phyloP scores from a whole-genome alignment of 345 rosid genomes.

The Erucastrum elatum region DNA sequence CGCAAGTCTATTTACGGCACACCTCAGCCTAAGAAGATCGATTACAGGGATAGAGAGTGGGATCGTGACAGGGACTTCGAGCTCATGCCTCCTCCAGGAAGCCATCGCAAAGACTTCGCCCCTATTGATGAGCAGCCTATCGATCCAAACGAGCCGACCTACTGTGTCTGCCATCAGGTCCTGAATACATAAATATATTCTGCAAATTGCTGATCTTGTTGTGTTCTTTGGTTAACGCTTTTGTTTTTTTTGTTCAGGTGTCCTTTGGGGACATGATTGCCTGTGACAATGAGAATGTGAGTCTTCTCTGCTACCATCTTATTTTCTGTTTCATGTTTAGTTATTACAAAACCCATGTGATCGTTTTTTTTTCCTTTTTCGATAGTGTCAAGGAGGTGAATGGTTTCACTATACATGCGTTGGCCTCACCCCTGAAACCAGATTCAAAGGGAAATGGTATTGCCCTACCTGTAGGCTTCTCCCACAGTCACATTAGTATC shows the following conservation, averaged over 20 bases:
- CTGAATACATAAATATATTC: background rate
- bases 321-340: background rate
- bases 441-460: conserved; percentile 98
- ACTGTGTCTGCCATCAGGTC: conserved; percentile 99
- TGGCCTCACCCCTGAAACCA: conserved; percentile 92
- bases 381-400: conserved; percentile 98
- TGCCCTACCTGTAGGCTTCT: conserved; percentile 87
- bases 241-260: conserved; percentile 50
- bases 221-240: conserved; percentile 10
- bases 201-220: background rate
- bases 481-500: conserved; percentile 49
- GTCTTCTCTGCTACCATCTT: conserved; percentile 28
- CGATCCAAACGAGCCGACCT: conserved; percentile 98
- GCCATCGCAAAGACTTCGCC: conserved; percentile 70
- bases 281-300: conserved; percentile 95
- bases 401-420: conserved; percentile 99
- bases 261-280: conserved; percentile 99
- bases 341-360: background rate
- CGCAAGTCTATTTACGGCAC: conserved; percentile 64
- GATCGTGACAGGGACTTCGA: conserved; percentile 92
- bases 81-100: conserved; percentile 99
- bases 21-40: conserved; percentile 80
- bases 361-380: conserved; percentile 21
- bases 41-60: conserved; percentile 83
- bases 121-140: conserved; percentile 84